Evolutionary conservation across 257 asterid species (phyloP).

Genomic region (Solanum appendiculatum): DNA sequence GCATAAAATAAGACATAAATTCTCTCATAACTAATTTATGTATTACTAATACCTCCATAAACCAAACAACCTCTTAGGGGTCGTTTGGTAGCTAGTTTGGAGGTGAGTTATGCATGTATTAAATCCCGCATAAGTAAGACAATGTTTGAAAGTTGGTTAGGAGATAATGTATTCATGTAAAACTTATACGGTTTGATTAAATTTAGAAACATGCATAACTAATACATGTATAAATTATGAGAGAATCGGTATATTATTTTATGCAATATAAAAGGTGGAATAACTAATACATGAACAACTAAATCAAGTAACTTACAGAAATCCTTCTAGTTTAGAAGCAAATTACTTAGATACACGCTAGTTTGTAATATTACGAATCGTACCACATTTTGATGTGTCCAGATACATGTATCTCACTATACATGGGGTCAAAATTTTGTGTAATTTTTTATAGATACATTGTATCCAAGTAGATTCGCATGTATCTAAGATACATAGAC

Average conservation of each 20-base stretch:
- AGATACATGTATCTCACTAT: background rate
- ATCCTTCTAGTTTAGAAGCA: too few relatives aligned
- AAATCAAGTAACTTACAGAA: background rate
- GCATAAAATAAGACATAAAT: background rate
- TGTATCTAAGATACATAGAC: too few relatives aligned
- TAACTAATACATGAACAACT: background rate
- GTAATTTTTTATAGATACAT: background rate
- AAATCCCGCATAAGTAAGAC: background rate
- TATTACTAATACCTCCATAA: background rate
- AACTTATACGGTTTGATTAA: background rate
- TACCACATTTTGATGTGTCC: background rate
- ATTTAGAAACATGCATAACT: background rate
- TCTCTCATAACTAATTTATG: background rate
- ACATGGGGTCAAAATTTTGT: background rate
- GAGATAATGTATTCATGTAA: background rate
- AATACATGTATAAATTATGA: too few relatives aligned
- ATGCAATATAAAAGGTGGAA: background rate
- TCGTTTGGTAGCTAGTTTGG: background rate
- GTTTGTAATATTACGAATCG: background rate
- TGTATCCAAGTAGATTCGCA: background rate
- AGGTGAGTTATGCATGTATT: background rate
- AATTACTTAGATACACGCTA: background rate
- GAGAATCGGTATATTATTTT: background rate
- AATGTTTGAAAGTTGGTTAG: background rate
- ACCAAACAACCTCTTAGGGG: background rate